These are phyloP conservation scores for Psidium friedrichsthalianum DNA, from an alignment of 345 rosid species.

Conservation along the genomic window DNA sequence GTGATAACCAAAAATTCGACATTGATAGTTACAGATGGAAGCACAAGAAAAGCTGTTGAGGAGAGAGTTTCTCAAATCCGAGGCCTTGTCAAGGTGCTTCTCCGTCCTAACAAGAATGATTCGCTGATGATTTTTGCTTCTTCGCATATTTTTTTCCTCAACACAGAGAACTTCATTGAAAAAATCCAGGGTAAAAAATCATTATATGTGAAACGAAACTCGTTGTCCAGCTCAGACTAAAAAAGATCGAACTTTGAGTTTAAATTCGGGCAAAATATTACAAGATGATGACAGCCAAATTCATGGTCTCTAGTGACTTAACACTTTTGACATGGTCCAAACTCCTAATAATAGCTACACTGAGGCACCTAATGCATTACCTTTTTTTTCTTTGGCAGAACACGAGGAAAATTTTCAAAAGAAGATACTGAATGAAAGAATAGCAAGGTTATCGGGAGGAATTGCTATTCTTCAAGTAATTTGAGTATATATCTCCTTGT, in stretches of 20 bases:
- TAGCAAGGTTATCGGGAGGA: conserved; percentile 79
- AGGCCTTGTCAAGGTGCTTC: conserved; percentile 49
- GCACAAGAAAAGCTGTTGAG: conserved; percentile 49
- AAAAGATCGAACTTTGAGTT: background rate
- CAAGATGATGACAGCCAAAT: background rate
- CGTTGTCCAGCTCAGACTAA: background rate
- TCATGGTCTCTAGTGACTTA: background rate
- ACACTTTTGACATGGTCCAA: background rate
- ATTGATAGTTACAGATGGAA: conserved; percentile 66
- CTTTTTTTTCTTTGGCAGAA: conserved; percentile 32
- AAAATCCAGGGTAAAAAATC: background rate
- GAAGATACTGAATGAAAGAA: conserved; percentile 78
- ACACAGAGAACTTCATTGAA: background rate
- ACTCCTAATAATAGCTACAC: background rate
- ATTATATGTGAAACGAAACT: background rate
- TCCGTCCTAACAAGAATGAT: background rate
- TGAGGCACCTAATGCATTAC: background rate
- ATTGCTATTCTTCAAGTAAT: conserved; percentile 79
- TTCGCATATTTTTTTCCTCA: background rate
- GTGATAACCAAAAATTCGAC: conserved; percentile 76
- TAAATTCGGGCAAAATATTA: background rate
- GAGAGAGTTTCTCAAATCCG: conserved; percentile 65
- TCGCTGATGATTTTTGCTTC: background rate
- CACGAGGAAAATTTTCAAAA: conserved; percentile 49
- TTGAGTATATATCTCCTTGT: background rate